Base-by-base conservation (phyloP, 106 monocot species). In the Vanilla planifolia region DNA sequence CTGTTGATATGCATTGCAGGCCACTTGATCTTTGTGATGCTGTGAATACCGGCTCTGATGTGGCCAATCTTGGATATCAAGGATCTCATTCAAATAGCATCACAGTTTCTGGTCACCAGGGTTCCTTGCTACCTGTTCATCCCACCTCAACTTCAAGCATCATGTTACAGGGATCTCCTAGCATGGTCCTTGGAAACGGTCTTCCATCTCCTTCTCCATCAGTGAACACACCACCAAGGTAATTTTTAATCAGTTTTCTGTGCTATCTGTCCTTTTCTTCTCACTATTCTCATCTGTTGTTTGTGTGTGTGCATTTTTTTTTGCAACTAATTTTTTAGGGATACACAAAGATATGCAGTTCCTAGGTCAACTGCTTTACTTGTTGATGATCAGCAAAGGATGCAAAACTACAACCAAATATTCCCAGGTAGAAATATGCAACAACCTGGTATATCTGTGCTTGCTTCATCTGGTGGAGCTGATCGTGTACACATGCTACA, bases 21-120 rank as follows among this genome's bases (percentile, higher is more conserved):
- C 90, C 96, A 60, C 70, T 87, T 62, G 96, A 96, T 79, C 67
- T 96, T 60, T 83, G 86, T 73, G 90, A 91, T 67, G 70, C 75
- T 41, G 59, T 66, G 25, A 63, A 75, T 46, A 61, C 86, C n/a
- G n/a, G n/a, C 65, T 21, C 75, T 61, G 90, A 87, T 41, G 50
- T 46, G 40, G 43, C 68, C 56, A 5, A 60, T 17, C 65, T 79
- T 67, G 79, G 76, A 45, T 91, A 74, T 61, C 80, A 74, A 32
- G 81, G 86, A 7, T 60, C 69, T 70, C 81, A 87, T 70, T n/a
- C 75, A 34, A 76, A 59, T 61, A 66, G 78, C 46, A 41, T 74
- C 40, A 34, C 71, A 53, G 27, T 84, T 57, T 61, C 81, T 26
- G 61, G 61, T 62, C 77, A 79, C 45, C 77, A 71, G 22, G 77